phyloP scores from a whole-genome alignment of 2,329 filamentous ascomycete species.

The Coniochaeta sp. region DNA sequence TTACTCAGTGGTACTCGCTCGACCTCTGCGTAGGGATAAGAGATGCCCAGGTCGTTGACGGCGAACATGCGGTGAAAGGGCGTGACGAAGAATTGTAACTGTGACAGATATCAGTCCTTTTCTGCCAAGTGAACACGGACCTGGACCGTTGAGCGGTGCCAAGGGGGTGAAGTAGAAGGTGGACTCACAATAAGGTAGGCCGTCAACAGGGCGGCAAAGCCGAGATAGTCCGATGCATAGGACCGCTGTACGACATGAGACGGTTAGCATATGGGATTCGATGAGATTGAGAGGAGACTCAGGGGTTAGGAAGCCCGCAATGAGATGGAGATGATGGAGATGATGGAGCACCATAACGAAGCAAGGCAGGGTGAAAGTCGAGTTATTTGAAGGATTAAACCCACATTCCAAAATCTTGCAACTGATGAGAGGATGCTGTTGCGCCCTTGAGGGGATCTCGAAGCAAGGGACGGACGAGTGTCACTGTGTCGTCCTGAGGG shows the following conservation, averaged over 20 bases:
- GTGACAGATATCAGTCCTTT: constrained; percentile 6
- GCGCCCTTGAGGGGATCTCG: constrained; percentile 14
- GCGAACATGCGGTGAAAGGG: constrained; percentile 96
- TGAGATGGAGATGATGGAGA: too few species aligned
- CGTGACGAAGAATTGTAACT: constrained; percentile 63
- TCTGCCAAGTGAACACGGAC: constrained; percentile 9
- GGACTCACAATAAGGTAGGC: constrained; percentile 55
- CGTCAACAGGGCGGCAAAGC: constrained; percentile 62
- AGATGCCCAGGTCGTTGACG: constrained; percentile 75
- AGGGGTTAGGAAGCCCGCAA: too few species aligned
- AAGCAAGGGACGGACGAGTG: constrained; percentile 14
- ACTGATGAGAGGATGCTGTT: constrained; percentile 13
- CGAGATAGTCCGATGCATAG: constrained; percentile 84
- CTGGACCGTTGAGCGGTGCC: too few species aligned
- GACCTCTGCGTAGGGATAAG: constrained; percentile 76
- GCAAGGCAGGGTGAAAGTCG: not conserved
- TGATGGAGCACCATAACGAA: too few species aligned
- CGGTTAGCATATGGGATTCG: too few species aligned
- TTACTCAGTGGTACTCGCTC: constrained; percentile 76
- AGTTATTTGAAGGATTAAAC: constrained; percentile 7
- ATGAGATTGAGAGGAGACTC: too few species aligned
- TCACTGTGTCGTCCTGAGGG: constrained; percentile 17
- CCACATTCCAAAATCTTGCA: constrained; percentile 41
- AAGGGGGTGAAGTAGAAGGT: constrained; percentile 7
- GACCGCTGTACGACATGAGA: constrained; percentile 50